phyloP scores from a whole-genome alignment of 2,329 filamentous ascomycete species.

The Phaeomoniella chlamydospora region DNA sequence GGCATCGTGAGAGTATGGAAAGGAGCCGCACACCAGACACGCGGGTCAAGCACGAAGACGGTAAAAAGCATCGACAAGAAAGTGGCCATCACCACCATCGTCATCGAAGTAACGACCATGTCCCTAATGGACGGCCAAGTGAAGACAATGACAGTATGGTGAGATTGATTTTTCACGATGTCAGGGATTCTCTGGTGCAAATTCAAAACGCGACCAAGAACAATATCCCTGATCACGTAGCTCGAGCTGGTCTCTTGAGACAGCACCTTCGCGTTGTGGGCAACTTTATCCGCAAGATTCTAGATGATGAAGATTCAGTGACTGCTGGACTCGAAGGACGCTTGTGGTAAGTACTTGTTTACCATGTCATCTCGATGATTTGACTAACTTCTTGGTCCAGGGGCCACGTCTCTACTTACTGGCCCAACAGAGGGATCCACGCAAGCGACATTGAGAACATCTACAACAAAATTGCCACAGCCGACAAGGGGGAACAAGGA shows the following conservation, averaged over 20 bases:
- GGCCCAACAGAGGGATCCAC: constrained; percentile 27
- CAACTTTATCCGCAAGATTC: constrained; percentile 26
- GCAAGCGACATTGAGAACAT: constrained; percentile 11
- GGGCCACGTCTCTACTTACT: constrained; percentile 30
- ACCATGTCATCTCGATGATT: constrained; percentile 1
- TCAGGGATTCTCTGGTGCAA: constrained; percentile 24
- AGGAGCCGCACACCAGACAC: constrained; percentile 27
- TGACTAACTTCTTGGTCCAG: constrained; percentile 16
- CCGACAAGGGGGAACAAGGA: constrained; percentile 12
- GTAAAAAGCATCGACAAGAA: constrained; percentile 11
- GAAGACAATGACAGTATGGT: constrained; percentile 25
- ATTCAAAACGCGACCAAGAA: constrained; percentile 31
- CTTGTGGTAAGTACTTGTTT: constrained; percentile 23
- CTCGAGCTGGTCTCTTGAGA: constrained; percentile 27
- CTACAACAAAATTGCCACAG: constrained; percentile 12
- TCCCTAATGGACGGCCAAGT: constrained; percentile 18
- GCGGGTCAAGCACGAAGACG: constrained; percentile 19
- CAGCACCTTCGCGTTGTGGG: constrained; percentile 28
- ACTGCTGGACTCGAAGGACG: constrained; percentile 22
- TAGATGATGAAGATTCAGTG: constrained; percentile 21
- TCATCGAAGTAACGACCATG: constrained; percentile 11
- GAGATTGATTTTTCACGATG: constrained; percentile 30
- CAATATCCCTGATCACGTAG: constrained; percentile 25
- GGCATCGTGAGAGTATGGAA: constrained; percentile 25
- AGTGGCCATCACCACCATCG: constrained; percentile 10